A percentile compares a stretch with the other conserved stretches of the same genome.
These are phyloP conservation scores for Ceratocystis destructans DNA, from an alignment of 2,329 filamentous ascomycete species.

Conservation along the genomic window DNA sequence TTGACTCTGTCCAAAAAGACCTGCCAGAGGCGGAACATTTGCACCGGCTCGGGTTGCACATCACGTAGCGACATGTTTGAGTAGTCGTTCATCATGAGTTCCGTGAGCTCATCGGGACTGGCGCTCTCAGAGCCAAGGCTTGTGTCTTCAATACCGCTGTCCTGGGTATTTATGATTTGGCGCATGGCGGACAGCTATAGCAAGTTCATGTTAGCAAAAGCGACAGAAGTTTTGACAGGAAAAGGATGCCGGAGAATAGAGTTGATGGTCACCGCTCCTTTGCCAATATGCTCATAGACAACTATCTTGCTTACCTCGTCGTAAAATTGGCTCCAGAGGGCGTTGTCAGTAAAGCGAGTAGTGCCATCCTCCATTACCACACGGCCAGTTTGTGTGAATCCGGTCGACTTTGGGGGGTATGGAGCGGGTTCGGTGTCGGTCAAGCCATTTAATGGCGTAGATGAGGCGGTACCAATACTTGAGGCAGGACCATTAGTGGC, in stretches of 20 bases:
- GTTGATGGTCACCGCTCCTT: background rate
- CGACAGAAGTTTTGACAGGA: background rate
- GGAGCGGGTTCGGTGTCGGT: slow-evolving; percentile 15
- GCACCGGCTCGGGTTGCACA: slow-evolving; percentile 50
- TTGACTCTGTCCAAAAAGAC: slow-evolving; percentile 61
- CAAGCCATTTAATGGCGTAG: slow-evolving; percentile 7
- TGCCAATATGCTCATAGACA: too few relatives aligned
- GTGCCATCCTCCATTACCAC: slow-evolving; percentile 42
- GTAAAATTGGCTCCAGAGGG: slow-evolving; percentile 39
- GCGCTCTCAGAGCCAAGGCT: slow-evolving; percentile 36
- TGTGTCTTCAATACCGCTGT: slow-evolving; percentile 32
- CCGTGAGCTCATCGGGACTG: slow-evolving; percentile 40
- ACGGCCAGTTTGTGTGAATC: slow-evolving; percentile 37
- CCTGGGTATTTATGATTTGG: slow-evolving; percentile 40
- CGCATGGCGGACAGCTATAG: slow-evolving; percentile 43
- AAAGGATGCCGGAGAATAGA: background rate
- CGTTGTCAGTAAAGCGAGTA: slow-evolving; percentile 44
- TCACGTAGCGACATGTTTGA: slow-evolving; percentile 31
- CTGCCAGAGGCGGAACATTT: slow-evolving; percentile 62
- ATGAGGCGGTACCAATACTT: background rate
- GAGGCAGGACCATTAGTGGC: slow-evolving; percentile 22
- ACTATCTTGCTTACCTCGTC: slow-evolving; percentile 35
- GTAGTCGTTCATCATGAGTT: slow-evolving; percentile 36
- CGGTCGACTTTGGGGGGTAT: slow-evolving; percentile 12
- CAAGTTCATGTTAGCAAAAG: background rate